Percentiles rank a stretch among this genome's conserved stretches.
These are phyloP conservation scores for Sporisorium exsertum DNA, from an alignment of 1,284 basidiomycete genomes.

Conservation along the genomic window DNA sequence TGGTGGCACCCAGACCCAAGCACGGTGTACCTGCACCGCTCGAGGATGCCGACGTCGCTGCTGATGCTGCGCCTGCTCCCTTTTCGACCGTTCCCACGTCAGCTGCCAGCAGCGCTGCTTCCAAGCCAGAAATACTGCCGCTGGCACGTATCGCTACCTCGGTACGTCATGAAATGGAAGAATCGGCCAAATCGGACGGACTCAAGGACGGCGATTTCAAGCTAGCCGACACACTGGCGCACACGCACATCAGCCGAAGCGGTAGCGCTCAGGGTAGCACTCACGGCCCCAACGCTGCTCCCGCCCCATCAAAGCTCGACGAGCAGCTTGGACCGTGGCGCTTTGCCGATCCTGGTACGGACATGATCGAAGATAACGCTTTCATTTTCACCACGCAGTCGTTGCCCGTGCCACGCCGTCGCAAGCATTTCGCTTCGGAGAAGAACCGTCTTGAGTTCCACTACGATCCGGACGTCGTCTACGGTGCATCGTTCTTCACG, in stretches of 20 bases:
- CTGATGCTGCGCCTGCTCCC: conserved; percentile 22
- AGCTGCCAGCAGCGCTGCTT: background rate
- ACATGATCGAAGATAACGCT: conserved; percentile 71
- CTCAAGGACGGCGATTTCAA: conserved; percentile 62
- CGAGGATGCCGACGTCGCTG: conserved; percentile 20
- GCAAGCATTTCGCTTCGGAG: conserved; percentile 69
- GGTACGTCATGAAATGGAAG: conserved; percentile 57
- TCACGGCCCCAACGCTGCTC: background rate
- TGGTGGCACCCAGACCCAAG: conserved; percentile 41
- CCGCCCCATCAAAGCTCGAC: conserved; percentile 45
- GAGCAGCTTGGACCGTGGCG: conserved; percentile 70
- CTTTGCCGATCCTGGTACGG: conserved; percentile 68
- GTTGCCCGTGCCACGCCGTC: conserved; percentile 67
- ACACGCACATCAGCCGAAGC: conserved; percentile 28
- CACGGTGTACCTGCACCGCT: conserved; percentile 37
- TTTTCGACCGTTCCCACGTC: conserved; percentile 14
- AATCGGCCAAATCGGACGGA: conserved; percentile 60
- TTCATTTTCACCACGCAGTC: conserved; percentile 70
- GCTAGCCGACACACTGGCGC: conserved; percentile 60
- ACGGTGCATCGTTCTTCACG: conserved; percentile 63
- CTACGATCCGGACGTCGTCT: conserved; percentile 69
- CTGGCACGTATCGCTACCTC: conserved; percentile 52
- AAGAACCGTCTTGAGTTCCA: conserved; percentile 63
- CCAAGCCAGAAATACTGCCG: conserved; percentile 46
- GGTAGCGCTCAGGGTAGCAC: conserved; percentile 18